Base-by-base conservation (phyloP, 805 yeast species). In the Saccharomycopsis sp. region DNA sequence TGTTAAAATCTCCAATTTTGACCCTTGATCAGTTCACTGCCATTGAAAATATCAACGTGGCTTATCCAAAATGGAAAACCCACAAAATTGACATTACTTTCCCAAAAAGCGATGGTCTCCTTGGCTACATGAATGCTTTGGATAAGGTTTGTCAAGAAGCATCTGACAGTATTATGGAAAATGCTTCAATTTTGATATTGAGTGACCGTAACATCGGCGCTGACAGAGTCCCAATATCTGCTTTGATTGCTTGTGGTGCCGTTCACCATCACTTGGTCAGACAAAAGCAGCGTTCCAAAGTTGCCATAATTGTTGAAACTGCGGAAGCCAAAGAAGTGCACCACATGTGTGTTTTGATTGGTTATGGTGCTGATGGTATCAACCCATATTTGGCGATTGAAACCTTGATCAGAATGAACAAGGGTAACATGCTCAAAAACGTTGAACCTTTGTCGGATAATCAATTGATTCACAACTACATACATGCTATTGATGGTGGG, bases 311-410 rank as follows among this genome's bases (percentile, higher is more conserved):
- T 47, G 71, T 89, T 46, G 97, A 89, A 67, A 79, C 96, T 33
- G 96, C 94, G 39, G 98, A 89, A 65, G 97, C 96, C 12, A 80
- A 94, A 60, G 98, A 92, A 64, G 94, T 89, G 31, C 98, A 89
- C 61, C 97, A 89, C 65, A 77, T 87, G 62, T 86, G 96, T 68
- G 87, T 87, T 53, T 69, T 89, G 51, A 75, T 89, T 22, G 97
- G 98, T 52, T 92, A 92, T 61, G 98, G 98, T 70, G 95, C 89
- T 49, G 98, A 89, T 65, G 97, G 87, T 49, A 70, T 89, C 55
- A 84, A 83, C 64, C 98, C 98, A 43, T 92, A 87, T 67, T 68
- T 89, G 59, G 95, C 89, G 12, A 74, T 89, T 65, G 96, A 92
- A 62, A 80, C 96, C 10, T 66, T 92, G 53, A 64, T 84, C 46